phyloP scores from a whole-genome alignment of 1,139 yeast species.

The Geotrichum reessii region DNA sequence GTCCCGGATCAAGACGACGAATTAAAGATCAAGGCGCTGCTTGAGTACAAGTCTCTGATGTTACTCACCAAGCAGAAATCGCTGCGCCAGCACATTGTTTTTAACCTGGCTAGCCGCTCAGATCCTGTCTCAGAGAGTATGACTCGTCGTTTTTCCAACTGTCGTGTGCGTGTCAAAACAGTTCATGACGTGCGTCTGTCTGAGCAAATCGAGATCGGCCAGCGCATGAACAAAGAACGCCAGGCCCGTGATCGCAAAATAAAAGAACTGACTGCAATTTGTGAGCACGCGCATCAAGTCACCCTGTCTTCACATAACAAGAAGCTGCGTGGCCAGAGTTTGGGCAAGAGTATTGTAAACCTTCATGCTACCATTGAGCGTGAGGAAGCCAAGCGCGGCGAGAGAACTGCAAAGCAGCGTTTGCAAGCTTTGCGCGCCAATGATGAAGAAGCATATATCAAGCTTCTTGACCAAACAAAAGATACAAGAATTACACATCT shows the following conservation, averaged over 20 bases:
- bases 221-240: slow-evolving; percentile 47
- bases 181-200: slow-evolving; percentile 58
- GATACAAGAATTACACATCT: slow-evolving; percentile 96
- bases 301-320: slow-evolving; percentile 25
- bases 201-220: slow-evolving; percentile 55
- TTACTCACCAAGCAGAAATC: slow-evolving; percentile 79
- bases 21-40: slow-evolving; percentile 56
- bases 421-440: slow-evolving; percentile 95
- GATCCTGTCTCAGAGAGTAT: slow-evolving; percentile 32
- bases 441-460: slow-evolving; percentile 96
- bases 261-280: slow-evolving; percentile 37
- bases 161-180: slow-evolving; percentile 55
- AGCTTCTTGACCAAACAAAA: slow-evolving; percentile 90
- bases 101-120: slow-evolving; percentile 48
- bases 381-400: slow-evolving; percentile 83
- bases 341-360: slow-evolving; percentile 44
- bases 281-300: slow-evolving; percentile 37
- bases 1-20: slow-evolving; percentile 41
- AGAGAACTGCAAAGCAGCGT: slow-evolving; percentile 93
- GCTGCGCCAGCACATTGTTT: slow-evolving; percentile 65
- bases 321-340: slow-evolving; percentile 19
- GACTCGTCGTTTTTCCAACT: slow-evolving; percentile 35
- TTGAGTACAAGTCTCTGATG: slow-evolving; percentile 78
- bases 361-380: slow-evolving; percentile 71
- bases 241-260: slow-evolving; percentile 36